Evolutionary conservation across 179 eudicot genomes (phyloP).

Genomic region (Vitellaria paradoxa): DNA sequence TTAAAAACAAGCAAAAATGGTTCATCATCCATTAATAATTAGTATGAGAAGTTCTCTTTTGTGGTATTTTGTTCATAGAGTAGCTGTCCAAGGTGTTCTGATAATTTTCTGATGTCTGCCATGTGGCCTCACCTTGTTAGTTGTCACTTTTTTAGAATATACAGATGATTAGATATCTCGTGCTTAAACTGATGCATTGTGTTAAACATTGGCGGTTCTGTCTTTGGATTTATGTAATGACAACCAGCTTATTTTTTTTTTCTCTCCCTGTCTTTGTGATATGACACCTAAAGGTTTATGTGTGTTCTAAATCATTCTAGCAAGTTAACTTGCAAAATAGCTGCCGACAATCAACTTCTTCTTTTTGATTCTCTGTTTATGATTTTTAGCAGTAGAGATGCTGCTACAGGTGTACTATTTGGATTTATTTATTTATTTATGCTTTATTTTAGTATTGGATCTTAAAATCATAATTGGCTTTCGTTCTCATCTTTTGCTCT

Average conservation of each 20-base stretch:
- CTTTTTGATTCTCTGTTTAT: background rate
- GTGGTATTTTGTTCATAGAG: conserved; percentile 8
- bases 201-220: background rate
- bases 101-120: conserved; percentile 13
- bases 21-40: background rate
- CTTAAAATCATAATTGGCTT: background rate
- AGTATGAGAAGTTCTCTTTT: conserved; percentile 18
- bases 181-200: conserved; percentile 3
- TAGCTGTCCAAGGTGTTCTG: conserved; percentile 22
- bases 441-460: too few species aligned
- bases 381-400: background rate
- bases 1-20: background rate
- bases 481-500: background rate
- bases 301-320: background rate
- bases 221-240: background rate
- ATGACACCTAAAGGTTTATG: background rate
- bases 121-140: conserved; percentile 19
- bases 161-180: background rate
- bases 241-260: background rate
- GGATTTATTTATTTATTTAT: background rate
- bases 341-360: background rate
- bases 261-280: background rate
- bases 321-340: background rate
- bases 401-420: background rate
- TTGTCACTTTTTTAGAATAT: conserved; percentile 3